Percentiles rank a stretch among this genome's conserved stretches.
These are phyloP conservation scores for Terana coerulea DNA, from an alignment of 768 basidiomycete species.

Conservation along the genomic window DNA sequence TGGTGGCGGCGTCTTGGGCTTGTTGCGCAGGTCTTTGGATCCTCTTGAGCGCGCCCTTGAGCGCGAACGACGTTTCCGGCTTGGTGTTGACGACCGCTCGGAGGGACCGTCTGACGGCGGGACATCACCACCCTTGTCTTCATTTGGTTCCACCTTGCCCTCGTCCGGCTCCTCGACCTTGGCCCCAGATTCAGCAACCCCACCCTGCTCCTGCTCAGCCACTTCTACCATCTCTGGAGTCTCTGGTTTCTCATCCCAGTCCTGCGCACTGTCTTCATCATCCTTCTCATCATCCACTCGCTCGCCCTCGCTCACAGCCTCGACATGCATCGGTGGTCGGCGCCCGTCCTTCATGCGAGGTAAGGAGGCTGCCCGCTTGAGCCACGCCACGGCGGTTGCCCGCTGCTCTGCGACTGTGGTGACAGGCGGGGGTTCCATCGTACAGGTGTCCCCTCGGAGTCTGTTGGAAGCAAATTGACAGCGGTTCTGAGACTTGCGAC, in stretches of 20 bases:
- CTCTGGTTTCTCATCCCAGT: constrained; percentile 30
- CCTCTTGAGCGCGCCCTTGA: constrained; percentile 60
- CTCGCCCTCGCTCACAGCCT: constrained; percentile 81
- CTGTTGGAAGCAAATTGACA: constrained; percentile 20
- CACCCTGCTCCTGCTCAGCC: constrained; percentile 2
- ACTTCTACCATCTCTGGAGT: constrained; percentile 8
- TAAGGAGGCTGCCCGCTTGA: constrained; percentile 88
- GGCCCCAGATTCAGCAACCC: no score
- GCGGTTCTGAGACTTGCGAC: neutral
- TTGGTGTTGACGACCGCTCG: constrained; percentile 31
- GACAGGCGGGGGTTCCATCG: constrained; percentile 41
- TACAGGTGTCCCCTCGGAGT: constrained; percentile 22
- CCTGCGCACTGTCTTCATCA: constrained; percentile 32
- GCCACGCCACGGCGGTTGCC: constrained; percentile 82
- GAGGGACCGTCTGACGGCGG: constrained; percentile 22
- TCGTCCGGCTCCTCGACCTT: constrained; percentile 2
- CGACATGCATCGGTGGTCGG: constrained; percentile 81
- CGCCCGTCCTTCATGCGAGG: constrained; percentile 91
- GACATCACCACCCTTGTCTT: constrained; percentile 14
- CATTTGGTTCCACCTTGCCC: constrained; percentile 1
- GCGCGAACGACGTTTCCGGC: constrained; percentile 65
- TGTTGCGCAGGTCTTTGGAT: constrained; percentile 70
- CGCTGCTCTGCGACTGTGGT: constrained; percentile 72
- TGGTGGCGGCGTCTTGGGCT: constrained; percentile 44
- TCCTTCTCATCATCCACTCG: constrained; percentile 36